Evolutionary conservation across 768 basidiomycete species (phyloP).

Genomic region (Boletellus sp.): DNA sequence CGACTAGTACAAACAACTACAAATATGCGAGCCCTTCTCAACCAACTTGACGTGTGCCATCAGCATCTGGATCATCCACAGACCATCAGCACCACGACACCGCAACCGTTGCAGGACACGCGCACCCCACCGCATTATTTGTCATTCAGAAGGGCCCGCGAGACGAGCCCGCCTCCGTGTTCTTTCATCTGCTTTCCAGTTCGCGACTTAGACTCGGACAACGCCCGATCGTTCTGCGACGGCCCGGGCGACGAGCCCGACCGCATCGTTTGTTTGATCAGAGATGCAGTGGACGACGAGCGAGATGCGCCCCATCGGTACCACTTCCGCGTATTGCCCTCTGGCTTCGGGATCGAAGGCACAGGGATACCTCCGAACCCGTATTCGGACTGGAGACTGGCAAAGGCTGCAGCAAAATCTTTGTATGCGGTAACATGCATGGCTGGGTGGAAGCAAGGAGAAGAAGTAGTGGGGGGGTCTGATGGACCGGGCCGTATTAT

Average conservation of each 20-base stretch:
- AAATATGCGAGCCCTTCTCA: too few relatives aligned
- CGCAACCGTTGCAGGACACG: neutral
- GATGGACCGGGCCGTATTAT: neutral
- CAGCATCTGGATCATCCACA: too few relatives aligned
- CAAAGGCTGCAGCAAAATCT: slow-evolving; percentile 25
- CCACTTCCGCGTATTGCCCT: slow-evolving; percentile 13
- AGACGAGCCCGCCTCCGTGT: too few relatives aligned
- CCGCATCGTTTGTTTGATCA: slow-evolving; percentile 1
- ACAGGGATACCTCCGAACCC: slow-evolving; percentile 11
- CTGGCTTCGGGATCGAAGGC: neutral
- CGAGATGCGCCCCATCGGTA: slow-evolving; percentile 13
- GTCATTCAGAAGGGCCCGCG: neutral
- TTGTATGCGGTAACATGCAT: slow-evolving; percentile 12
- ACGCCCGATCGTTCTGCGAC: neutral
- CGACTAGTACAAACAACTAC: slow-evolving; percentile 1
- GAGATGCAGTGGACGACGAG: slow-evolving; percentile 16
- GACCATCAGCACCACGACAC: neutral
- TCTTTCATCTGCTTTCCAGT: neutral
- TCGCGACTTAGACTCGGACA: neutral
- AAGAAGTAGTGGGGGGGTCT: neutral
- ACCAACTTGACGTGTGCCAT: too few relatives aligned
- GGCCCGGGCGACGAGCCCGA: neutral
- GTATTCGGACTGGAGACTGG: slow-evolving; percentile 17
- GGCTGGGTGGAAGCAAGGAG: neutral
- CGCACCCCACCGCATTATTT: neutral